Evolutionary conservation across 1,139 yeast species (phyloP), one percentile per base, ranked within the genome.

Genomic region (Lodderomyces jiufengensis): DNA sequence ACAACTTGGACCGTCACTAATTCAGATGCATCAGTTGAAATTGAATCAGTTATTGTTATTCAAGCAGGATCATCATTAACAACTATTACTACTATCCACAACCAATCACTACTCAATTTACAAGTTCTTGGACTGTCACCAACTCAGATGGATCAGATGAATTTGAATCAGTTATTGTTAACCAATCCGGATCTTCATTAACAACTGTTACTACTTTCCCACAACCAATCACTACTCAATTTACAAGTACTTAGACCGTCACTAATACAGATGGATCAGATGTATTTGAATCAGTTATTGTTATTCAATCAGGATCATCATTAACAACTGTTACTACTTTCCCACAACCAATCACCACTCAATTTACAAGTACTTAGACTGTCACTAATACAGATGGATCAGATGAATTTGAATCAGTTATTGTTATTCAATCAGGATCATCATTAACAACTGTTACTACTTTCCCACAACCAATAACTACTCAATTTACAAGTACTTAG

Each of bases 241-340:
- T 46, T 47, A 46, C 54, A 16, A 48, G 51, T 7, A 51, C 54
- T 3, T 42, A 44, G 42, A 36, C 44, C n/a, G 43, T 51, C 9
- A 51, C 54, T 23, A 27, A 39, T 8, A 20, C 37, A 9, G 34
- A 31, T 28, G 33, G 41, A 12, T 34, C 41, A 11, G 48, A 43
- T 12, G 33, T 33, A 9, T 48, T 52, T 15, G 45, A 46, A 2
- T 28, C 39, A 16, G 43, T 41, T 27, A 45, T 54, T 20, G 54
- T 53, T 5, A 35, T 40, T 13, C 33, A 26, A 14, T n/a, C 24
- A 14, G 34, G 33, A 4, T 13, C 24, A 23, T 36, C 30, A 7
- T 26, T 26, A 8, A 26, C 31, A 12, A 37, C 40, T 3, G 20
- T 36, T 8, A 32, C 36, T 12, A 36, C 39, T 2, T 36, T 36